Percentiles rank a stretch among this genome's conserved stretches.
These are phyloP conservation scores for Hymenoscyphus occultus DNA, from an alignment of 2,329 filamentous ascomycete genomes.

Conservation along the genomic window DNA sequence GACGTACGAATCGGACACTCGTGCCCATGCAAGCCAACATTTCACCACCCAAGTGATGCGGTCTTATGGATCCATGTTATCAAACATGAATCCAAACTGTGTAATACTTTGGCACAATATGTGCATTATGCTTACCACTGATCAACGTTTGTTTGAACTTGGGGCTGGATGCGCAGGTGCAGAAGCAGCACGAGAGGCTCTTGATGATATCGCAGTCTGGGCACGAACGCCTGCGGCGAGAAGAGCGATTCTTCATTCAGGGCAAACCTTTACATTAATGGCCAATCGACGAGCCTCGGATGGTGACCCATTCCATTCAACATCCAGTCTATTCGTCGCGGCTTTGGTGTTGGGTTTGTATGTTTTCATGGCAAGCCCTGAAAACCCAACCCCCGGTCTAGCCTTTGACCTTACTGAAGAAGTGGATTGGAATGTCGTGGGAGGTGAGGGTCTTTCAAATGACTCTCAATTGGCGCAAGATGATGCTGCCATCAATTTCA, in stretches of 20 bases:
- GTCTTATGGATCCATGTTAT: slow-evolving; percentile 42
- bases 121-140: slow-evolving; percentile 50
- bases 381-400: slow-evolving; percentile 23
- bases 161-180: slow-evolving; percentile 50
- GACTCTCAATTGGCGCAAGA: slow-evolving; percentile 28
- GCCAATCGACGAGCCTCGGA: slow-evolving; percentile 51
- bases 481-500: slow-evolving; percentile 42
- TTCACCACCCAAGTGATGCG: slow-evolving; percentile 39
- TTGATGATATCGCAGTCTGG: slow-evolving; percentile 50
- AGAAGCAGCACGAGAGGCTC: slow-evolving; percentile 44
- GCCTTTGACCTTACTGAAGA: slow-evolving; percentile 47
- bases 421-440: slow-evolving; percentile 48
- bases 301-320: slow-evolving; percentile 49
- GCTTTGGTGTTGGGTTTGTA: slow-evolving; percentile 51
- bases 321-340: slow-evolving; percentile 48
- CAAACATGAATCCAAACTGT: slow-evolving; percentile 47
- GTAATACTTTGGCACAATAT: slow-evolving; percentile 51
- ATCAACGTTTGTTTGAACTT: slow-evolving; percentile 51
- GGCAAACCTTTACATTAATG: slow-evolving; percentile 50
- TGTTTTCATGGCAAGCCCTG: slow-evolving; percentile 43
- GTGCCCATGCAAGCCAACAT: slow-evolving; percentile 41
- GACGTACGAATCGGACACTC: slow-evolving; percentile 46
- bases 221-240: slow-evolving; percentile 48
- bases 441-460: slow-evolving; percentile 41
- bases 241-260: slow-evolving; percentile 49